Conservation (phyloP, 2,329 filamentous ascomycete species). For the Thielaviopsis musarum region DNA sequence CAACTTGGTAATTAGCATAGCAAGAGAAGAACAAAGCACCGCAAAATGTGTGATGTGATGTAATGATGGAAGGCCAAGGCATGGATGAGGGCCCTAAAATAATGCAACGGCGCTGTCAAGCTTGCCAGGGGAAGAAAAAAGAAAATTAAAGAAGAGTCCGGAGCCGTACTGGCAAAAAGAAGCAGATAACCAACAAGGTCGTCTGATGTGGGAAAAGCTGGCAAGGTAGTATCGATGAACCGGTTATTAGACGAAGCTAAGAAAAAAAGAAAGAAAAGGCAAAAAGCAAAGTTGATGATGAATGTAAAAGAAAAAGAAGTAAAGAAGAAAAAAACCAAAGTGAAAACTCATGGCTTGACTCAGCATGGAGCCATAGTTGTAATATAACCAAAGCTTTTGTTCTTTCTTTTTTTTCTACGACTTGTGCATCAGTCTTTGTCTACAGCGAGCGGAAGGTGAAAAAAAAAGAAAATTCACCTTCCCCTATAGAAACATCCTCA, state of each 20-base stretch:
- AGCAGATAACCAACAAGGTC: too few relatives aligned
- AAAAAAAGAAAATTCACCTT: background rate
- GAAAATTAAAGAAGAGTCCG: background rate
- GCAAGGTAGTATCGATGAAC: background rate
- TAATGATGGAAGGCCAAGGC: background rate
- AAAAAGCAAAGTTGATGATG: background rate
- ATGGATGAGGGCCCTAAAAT: background rate
- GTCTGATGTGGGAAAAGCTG: background rate
- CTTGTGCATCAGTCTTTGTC: background rate
- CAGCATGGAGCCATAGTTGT: background rate
- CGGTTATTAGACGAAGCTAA: background rate
- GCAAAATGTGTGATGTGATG: background rate
- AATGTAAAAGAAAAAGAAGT: background rate
- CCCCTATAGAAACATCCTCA: background rate
- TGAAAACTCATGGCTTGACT: background rate
- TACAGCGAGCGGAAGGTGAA: background rate
- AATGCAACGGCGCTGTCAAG: background rate
- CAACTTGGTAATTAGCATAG: background rate
- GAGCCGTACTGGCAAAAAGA: background rate
- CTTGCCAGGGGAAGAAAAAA: background rate
- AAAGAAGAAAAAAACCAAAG: background rate
- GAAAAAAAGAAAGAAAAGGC: background rate
- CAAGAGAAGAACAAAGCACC: background rate
- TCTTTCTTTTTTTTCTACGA: background rate
- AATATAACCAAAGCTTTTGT: background rate